phyloP scores from a whole-genome alignment of 2,329 filamentous ascomycete genomes.

The Epichloe typhina region DNA sequence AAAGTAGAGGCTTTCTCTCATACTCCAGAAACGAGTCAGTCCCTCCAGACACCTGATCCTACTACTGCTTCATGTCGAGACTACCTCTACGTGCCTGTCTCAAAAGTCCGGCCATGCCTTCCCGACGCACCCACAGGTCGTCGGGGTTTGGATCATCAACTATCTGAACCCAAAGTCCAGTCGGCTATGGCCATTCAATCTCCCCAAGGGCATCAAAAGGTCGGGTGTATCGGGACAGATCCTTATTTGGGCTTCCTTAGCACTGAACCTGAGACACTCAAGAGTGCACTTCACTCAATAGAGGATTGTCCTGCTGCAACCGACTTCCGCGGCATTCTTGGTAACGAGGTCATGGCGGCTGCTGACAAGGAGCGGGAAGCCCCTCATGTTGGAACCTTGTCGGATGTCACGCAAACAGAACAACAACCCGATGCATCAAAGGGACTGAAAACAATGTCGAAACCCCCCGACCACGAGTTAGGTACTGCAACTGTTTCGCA shows the following conservation, averaged over 20 bases:
- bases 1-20: neutral
- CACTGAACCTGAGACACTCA: neutral
- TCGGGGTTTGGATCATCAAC: neutral
- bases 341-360: neutral
- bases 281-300: neutral
- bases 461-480: too few relatives aligned
- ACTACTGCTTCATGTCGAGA: neutral
- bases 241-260: neutral
- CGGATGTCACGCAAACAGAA: neutral
- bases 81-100: conserved; percentile 6
- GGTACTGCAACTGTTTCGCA: neutral
- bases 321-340: neutral
- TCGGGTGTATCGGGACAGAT: neutral
- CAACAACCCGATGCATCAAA: neutral
- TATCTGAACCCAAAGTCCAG: neutral
- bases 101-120: conserved; percentile 12
- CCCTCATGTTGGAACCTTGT: neutral
- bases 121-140: conserved; percentile 2
- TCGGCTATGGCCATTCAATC: neutral
- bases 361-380: neutral
- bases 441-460: neutral
- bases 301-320: neutral
- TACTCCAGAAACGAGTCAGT: neutral
- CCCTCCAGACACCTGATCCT: too few relatives aligned
- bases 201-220: neutral